A percentile compares a stretch with the other conserved stretches of the same genome.
These are phyloP conservation scores for Prosopis cineraria DNA, from an alignment of 306 rosid genomes.

Conservation along the genomic window DNA sequence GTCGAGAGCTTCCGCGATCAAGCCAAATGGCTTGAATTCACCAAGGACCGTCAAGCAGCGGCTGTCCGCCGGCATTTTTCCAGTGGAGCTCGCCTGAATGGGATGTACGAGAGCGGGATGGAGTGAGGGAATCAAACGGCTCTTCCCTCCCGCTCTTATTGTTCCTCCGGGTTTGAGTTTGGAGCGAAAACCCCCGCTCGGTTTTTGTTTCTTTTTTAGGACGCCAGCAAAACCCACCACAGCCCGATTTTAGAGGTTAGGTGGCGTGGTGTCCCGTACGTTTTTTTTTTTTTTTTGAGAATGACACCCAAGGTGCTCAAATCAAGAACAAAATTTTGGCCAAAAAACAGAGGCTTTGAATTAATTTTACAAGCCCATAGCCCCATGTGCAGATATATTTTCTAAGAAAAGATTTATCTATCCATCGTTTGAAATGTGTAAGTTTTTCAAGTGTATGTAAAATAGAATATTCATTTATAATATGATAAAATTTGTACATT, in stretches of 20 bases:
- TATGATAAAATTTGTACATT: too few species aligned
- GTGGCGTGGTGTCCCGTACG: neutral
- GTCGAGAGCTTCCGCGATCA: constrained; percentile 92
- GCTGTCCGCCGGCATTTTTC: constrained; percentile 60
- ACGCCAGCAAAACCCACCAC: too few species aligned
- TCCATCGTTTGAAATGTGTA: too few species aligned
- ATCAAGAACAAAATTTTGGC: too few species aligned
- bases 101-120: neutral
- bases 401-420: too few species aligned
- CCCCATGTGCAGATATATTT: too few species aligned
- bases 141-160: neutral
- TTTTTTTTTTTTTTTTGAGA: neutral
- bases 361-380: too few species aligned
- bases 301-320: too few species aligned
- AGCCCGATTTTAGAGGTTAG: neutral
- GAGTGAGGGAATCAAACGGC: neutral
- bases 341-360: too few species aligned
- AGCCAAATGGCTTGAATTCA: constrained; percentile 92
- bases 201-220: too few species aligned
- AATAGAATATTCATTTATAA: too few species aligned
- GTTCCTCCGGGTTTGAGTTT: neutral
- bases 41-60: constrained; percentile 81
- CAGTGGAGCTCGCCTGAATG: neutral
- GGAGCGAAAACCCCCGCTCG: neutral
- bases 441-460: too few species aligned